Base-by-base conservation (phyloP, 1,284 basidiomycete genomes). In the Melampsora larici-populina region DNA sequence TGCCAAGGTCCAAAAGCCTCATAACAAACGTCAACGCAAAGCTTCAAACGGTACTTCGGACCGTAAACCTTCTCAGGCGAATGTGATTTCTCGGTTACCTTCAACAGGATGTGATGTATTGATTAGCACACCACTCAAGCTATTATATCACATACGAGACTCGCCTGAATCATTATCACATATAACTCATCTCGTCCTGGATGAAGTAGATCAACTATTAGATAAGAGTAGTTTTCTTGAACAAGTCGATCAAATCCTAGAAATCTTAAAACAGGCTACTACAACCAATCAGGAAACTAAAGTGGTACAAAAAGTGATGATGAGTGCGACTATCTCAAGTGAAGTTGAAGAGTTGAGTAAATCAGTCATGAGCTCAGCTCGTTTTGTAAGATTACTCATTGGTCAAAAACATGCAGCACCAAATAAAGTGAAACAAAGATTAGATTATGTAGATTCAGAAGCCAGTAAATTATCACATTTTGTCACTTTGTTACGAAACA, bases 251-350 rank as follows among this genome's bases (percentile, higher is more conserved):
- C 93, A 95, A 81, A 90, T 99, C 78, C 85, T 97, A 13, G 88
- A 89, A 3, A 89, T 91, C n/a, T 97, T 94, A 82, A 89, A 89
- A 0, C 87, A 91, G 83, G 26, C 63, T 18, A 58, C 55, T n/a
- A 58, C 55, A 24, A 13, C 55, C 7, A 29, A 58, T 21, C 21
- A 58, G 29, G 31, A 48, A 24, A 70, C 49, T 2, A n/a, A 29
- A 58, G 29, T n/a, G n/a, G 62, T 79, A 24, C 93, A 94, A 83
- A 98, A 95, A 82, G 91, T 92, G 0, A 89, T 97, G 46, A 93
- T 98, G 84, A 95, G 92, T 79, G 96, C 96, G 0, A 99, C 96
- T 0, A 88, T 99, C 70, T 96, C 95, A 17, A 90, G 93, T 6
- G 89, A 90, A 13, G 91, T 89, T 0, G 96, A 99, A 84, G 91